Evolutionary conservation across 768 basidiomycete species (phyloP).

Genomic region (Brasilioporus rufonigricans): DNA sequence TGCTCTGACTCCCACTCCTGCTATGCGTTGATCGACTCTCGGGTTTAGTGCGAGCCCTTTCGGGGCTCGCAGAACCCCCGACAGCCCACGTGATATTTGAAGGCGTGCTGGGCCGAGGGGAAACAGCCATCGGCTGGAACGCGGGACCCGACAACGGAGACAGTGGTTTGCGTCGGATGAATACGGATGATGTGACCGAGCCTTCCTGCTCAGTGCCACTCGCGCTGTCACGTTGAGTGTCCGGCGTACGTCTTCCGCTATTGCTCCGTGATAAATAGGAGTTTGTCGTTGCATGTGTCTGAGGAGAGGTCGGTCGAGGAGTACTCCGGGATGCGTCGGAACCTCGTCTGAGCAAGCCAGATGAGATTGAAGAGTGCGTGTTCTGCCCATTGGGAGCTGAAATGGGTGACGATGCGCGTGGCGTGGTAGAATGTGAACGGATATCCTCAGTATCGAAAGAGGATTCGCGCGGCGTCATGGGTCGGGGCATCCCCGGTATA

Average conservation of each 20-base stretch:
- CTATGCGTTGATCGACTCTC: conserved; percentile 40
- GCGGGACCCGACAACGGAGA: conserved; percentile 65
- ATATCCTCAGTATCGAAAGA: conserved; percentile 68
- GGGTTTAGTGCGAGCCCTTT: conserved; percentile 31
- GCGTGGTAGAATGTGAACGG: conserved; percentile 68
- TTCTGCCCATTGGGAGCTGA: conserved; percentile 34
- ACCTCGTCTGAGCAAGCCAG: conserved; percentile 47
- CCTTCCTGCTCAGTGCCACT: conserved; percentile 41
- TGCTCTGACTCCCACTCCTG: conserved; percentile 59
- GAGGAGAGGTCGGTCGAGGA: conserved; percentile 50
- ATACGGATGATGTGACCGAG: conserved; percentile 49
- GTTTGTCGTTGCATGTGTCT: conserved; percentile 35
- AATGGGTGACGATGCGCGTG: conserved; percentile 71
- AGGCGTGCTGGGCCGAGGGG: conserved; percentile 56
- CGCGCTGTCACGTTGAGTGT: conserved; percentile 40
- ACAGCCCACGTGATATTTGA: conserved; percentile 75
- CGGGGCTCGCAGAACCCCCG: conserved; percentile 32
- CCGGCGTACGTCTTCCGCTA: conserved; percentile 67
- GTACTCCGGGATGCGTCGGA: conserved; percentile 54
- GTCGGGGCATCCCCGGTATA: conserved; percentile 86
- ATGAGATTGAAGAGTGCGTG: conserved; percentile 38
- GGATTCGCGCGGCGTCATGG: conserved; percentile 82
- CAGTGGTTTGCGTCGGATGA: conserved; percentile 61
- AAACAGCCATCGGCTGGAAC: conserved; percentile 59
- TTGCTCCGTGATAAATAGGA: conserved; percentile 55